phyloP scores from a whole-genome alignment of 257 asterid genomes.

The Ehretia macrophylla region DNA sequence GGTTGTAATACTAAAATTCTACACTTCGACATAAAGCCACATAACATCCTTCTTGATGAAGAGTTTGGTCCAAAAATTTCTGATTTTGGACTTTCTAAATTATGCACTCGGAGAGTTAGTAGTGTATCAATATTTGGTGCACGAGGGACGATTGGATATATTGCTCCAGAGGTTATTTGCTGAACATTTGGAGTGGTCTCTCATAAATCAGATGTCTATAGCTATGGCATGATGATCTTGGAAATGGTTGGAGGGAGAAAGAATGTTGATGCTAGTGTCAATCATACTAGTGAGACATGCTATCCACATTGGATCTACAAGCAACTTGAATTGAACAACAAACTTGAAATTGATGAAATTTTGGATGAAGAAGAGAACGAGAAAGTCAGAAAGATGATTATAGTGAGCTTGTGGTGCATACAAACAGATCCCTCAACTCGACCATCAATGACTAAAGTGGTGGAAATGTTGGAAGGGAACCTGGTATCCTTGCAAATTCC shows the following conservation, averaged over 20 bases:
- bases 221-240: slow-evolving; percentile 34
- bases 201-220: slow-evolving; percentile 28
- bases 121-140: slow-evolving; percentile 17
- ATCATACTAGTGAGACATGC: slow-evolving; percentile 10
- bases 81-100: slow-evolving; percentile 30
- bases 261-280: slow-evolving; percentile 2
- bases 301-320: slow-evolving; percentile 29
- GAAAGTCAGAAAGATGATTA: slow-evolving; percentile 19
- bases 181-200: slow-evolving; percentile 25
- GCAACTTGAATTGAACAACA: slow-evolving; percentile 2
- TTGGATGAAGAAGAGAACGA: slow-evolving; percentile 9
- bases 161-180: slow-evolving; percentile 26
- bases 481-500: slow-evolving; percentile 15
- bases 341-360: neutral
- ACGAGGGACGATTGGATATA: slow-evolving; percentile 28
- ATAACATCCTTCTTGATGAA: slow-evolving; percentile 24
- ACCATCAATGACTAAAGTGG: slow-evolving; percentile 25
- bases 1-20: slow-evolving; percentile 27
- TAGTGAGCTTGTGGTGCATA: slow-evolving; percentile 31
- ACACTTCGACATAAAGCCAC: slow-evolving; percentile 37
- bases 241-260: slow-evolving; percentile 30
- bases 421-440: slow-evolving; percentile 20
- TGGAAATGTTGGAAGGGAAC: slow-evolving; percentile 30
- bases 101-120: slow-evolving; percentile 17
- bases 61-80: slow-evolving; percentile 23